These are phyloP conservation scores for Ceratocystis albifundus DNA, from an alignment of 2,329 filamentous ascomycete genomes.

Conservation along the genomic window DNA sequence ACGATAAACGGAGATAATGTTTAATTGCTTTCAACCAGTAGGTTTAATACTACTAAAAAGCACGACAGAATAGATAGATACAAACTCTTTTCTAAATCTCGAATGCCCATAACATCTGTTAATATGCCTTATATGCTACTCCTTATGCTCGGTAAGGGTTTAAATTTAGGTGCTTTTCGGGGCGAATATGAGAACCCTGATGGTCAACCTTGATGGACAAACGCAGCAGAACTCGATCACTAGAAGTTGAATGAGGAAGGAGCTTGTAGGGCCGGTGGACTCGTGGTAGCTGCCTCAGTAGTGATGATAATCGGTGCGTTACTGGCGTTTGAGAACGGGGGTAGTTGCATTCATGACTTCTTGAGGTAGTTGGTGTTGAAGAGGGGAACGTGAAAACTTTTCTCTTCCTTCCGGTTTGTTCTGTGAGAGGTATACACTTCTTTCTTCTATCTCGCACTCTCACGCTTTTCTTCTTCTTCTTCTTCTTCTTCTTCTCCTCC, in stretches of 20 bases:
- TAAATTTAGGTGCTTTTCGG: not conserved
- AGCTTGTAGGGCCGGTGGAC: not conserved
- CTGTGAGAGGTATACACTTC: not conserved
- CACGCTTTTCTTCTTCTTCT: not conserved
- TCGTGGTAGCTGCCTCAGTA: not conserved
- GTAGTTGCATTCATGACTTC: not conserved
- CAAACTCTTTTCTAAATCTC: not conserved
- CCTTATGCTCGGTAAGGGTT: not conserved
- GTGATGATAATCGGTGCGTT: not conserved
- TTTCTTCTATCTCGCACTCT: not conserved
- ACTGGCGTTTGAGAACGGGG: not conserved
- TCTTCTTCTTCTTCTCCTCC: not conserved
- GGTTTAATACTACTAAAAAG: not conserved
- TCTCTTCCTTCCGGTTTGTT: not conserved
- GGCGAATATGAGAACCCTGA: constrained; percentile 20
- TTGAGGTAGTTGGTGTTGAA: not conserved
- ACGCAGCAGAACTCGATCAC: not conserved
- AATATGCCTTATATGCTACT: not conserved
- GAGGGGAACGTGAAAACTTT: constrained; percentile 12
- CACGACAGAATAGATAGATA: not conserved
- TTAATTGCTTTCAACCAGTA: not conserved
- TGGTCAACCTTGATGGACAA: constrained; percentile 24
- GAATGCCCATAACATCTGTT: not conserved
- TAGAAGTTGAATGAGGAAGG: not conserved
- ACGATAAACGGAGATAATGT: not conserved